phyloP scores from a whole-genome alignment of 129 eudicot species.

The Tanacetum coccineum region DNA sequence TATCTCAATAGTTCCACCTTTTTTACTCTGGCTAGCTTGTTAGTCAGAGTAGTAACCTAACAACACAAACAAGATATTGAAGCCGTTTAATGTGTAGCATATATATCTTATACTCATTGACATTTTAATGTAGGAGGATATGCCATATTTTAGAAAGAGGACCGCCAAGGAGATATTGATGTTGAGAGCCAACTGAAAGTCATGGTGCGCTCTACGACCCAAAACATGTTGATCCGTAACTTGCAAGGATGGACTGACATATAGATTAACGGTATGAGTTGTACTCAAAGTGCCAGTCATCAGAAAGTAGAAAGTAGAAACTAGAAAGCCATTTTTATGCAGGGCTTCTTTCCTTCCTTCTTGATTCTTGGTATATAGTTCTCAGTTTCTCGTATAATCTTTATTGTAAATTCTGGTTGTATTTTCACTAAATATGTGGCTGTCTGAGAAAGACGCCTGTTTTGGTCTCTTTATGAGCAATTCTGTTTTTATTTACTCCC shows the following conservation, averaged over 20 bases:
- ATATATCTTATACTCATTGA: conserved; percentile 9
- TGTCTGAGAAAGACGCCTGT: no score
- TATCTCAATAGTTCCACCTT: no score
- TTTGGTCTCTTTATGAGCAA: no score
- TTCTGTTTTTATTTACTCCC: no score
- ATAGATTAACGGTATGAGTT: not conserved
- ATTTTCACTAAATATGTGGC: no score
- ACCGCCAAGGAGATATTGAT: conserved; percentile 82
- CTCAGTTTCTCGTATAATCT: no score
- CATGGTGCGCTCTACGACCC: conserved; percentile 3
- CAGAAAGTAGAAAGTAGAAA: not conserved
- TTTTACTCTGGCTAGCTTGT: not conserved
- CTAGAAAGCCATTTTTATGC: conserved; percentile 15
- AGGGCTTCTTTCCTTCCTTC: not conserved
- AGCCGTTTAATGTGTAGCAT: not conserved
- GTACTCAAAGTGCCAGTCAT: conserved; percentile 3
- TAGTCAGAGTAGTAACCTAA: not conserved
- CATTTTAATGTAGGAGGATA: conserved; percentile 52
- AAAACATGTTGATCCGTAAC: conserved; percentile 4
- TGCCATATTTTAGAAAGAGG: conserved; percentile 84
- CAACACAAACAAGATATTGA: no score
- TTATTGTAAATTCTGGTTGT: no score
- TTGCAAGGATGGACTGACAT: not conserved
- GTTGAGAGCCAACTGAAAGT: conserved; percentile 56
- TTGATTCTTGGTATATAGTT: no score